A percentile compares a stretch with the other conserved stretches of the same genome.
phyloP scores from a whole-genome alignment of 2,329 filamentous ascomycete species.

The Clonostachys chloroleuca region DNA sequence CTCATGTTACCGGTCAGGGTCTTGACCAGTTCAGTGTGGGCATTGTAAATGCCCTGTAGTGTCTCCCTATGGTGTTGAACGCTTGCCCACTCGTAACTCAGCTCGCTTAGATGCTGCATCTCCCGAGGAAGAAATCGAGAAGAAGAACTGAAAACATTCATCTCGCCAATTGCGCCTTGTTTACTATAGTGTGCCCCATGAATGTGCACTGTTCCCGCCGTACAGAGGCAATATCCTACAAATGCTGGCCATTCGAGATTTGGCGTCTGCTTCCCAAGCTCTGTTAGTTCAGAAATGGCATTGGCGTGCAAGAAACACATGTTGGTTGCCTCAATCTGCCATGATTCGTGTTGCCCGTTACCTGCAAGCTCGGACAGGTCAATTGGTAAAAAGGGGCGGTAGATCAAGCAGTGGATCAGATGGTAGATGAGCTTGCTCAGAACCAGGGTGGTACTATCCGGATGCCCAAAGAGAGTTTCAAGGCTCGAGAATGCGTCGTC shows the following conservation, averaged over 20 bases:
- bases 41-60: conserved; percentile 70
- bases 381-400: conserved; percentile 81
- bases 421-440: conserved; percentile 86
- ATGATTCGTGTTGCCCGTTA: conserved; percentile 80
- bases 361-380: conserved; percentile 77
- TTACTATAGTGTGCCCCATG: conserved; percentile 78
- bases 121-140: conserved; percentile 71
- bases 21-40: conserved; percentile 78
- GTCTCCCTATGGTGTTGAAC: conserved; percentile 78
- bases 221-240: conserved; percentile 82
- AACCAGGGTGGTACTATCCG: conserved; percentile 73
- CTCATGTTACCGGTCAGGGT: conserved; percentile 65
- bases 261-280: conserved; percentile 69
- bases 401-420: conserved; percentile 80
- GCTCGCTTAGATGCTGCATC: conserved; percentile 74
- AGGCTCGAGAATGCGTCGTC: conserved; percentile 76
- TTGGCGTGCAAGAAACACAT: conserved; percentile 84
- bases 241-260: conserved; percentile 83
- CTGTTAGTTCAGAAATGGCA: conserved; percentile 77
- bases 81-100: conserved; percentile 71
- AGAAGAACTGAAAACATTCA: conserved; percentile 58
- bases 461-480: conserved; percentile 69
- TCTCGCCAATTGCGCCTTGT: conserved; percentile 39
- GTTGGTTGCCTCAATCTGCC: conserved; percentile 89
- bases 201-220: conserved; percentile 82